phyloP scores from a whole-genome alignment of 352 stramenopile species.

The Aphanomyces cochlioides region DNA sequence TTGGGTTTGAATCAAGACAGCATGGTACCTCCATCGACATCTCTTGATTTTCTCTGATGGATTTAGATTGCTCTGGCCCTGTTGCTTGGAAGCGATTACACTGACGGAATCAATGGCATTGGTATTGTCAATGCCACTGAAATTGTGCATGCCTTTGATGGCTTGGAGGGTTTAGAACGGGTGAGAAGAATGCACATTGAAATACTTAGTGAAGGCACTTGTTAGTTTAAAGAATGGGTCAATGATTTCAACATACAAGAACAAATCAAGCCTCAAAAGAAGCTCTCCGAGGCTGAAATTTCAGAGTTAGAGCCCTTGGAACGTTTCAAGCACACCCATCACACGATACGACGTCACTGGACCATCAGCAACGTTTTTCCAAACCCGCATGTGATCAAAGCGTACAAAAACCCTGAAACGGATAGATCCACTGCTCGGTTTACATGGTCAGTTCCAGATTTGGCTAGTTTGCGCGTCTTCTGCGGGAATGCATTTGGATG shows the following conservation, averaged over 20 bases:
- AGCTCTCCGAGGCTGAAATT: constrained; percentile 49
- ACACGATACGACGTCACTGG: constrained; percentile 88
- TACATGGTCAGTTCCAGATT: constrained; percentile 89
- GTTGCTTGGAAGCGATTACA: constrained; percentile 97
- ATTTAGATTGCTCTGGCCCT: constrained; percentile 77
- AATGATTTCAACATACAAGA: constrained; percentile 55
- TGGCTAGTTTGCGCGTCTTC: constrained; percentile 80
- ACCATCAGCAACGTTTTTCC: constrained; percentile 92
- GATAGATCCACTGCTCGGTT: constrained; percentile 84
- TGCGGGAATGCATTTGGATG: constrained; percentile 90
- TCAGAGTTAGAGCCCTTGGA: constrained; percentile 46
- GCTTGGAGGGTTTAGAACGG: constrained; percentile 78
- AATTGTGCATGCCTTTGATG: constrained; percentile 74
- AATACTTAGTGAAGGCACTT: not conserved
- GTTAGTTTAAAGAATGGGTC: constrained; percentile 38
- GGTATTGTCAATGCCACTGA: constrained; percentile 82
- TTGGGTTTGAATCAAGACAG: constrained; percentile 90
- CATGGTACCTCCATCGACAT: constrained; percentile 53
- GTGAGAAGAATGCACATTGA: not conserved
- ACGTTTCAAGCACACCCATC: constrained; percentile 91
- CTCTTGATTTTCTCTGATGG: constrained; percentile 29
- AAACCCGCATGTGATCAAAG: constrained; percentile 86
- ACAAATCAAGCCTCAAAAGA: constrained; percentile 54
- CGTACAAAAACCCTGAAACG: constrained; percentile 91
- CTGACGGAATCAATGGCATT: constrained; percentile 70